These are phyloP conservation scores for Umbellularia californica DNA, from an alignment of 164 flowering plant genomes.

Conservation along the genomic window DNA sequence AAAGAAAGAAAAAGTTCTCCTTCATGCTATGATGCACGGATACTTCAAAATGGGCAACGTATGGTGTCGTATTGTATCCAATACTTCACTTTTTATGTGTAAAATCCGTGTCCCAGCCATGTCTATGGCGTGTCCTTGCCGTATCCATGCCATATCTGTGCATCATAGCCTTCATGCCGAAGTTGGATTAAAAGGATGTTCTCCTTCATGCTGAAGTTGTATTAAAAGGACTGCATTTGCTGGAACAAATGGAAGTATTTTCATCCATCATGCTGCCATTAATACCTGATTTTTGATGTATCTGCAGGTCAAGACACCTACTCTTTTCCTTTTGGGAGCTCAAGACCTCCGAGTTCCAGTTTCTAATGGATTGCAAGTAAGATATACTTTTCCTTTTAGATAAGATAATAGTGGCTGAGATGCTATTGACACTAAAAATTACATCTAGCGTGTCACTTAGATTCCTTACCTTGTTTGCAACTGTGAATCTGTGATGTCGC, in stretches of 20 bases:
- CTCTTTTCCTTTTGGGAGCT: slow-evolving; percentile 82
- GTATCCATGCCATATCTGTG: too few species aligned
- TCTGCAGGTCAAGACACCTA: slow-evolving; percentile 88
- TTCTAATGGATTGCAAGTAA: slow-evolving; percentile 86
- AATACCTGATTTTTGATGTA: not conserved
- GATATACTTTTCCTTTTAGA: slow-evolving; percentile 4
- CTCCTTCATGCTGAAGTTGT: not conserved
- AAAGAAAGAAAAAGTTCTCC: too few species aligned
- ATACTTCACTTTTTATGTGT: too few species aligned
- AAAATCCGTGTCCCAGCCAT: too few species aligned
- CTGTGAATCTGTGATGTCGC: too few species aligned
- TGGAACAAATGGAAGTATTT: not conserved
- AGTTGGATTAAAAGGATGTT: not conserved
- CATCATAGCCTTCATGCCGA: too few species aligned
- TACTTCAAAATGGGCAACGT: too few species aligned
- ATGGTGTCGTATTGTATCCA: too few species aligned
- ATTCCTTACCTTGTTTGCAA: not conserved
- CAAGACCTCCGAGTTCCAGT: slow-evolving; percentile 90
- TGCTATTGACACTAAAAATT: not conserved
- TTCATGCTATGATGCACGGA: too few species aligned
- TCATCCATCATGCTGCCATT: not conserved
- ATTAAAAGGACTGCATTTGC: not conserved
- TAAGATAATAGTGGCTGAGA: not conserved
- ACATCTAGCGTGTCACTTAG: not conserved
- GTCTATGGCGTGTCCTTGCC: too few species aligned